Evolutionary conservation across 164 flowering plant species (phyloP), one percentile per base, ranked within the genome.

Genomic region (Chimonanthus salicifolius): DNA sequence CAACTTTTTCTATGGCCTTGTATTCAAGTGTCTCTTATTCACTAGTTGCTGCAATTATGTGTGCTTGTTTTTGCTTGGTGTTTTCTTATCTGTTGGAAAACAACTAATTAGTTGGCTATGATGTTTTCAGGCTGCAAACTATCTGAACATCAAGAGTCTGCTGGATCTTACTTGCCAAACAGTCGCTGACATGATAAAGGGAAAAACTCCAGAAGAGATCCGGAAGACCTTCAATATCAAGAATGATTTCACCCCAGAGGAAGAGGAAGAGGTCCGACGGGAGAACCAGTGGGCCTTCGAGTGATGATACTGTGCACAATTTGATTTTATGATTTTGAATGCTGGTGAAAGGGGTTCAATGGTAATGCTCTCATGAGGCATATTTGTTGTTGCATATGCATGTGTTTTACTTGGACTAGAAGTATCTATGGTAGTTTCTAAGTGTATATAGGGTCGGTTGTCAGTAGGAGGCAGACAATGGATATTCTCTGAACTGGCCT

Each of bases 281-380:
- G 93, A 89, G 84, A 89, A 89, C 74, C 89, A 85, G 74, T 89
- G 93, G 93, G 91, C 91, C 5, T 87, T 89, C 21, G 93, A 89
- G 74, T 85, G 62, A 73, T 33, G 33, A 33, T 33, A 1, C 33
- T 33, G 33, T 33, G 33, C 33, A 33, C 33, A 33, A 33, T 33
- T 33, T 33, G 33, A 33, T 33, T 33, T 33, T 33, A 33, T 33
- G 33, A 33, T 33, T 33, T 33, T 33, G 33, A 33, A 33, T 33
- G 33, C 33, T 33, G 33, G 33, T 33, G 33, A 33, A 33, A 33
- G 33, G 33, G 33, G 33, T 33, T 33, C 33, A 33, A 33, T 33
- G 33, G 33, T 33, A 33, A 33, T 33, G 33, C 33, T 33, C 33
- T 33, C 33, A 33, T 33, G 33, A 33, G 33, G 33, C 33, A 33